Evolutionary conservation across 352 stramenopile genomes (phyloP), one percentile per base, ranked within the genome.

Genomic region (Chrysophaeum taylorii): DNA sequence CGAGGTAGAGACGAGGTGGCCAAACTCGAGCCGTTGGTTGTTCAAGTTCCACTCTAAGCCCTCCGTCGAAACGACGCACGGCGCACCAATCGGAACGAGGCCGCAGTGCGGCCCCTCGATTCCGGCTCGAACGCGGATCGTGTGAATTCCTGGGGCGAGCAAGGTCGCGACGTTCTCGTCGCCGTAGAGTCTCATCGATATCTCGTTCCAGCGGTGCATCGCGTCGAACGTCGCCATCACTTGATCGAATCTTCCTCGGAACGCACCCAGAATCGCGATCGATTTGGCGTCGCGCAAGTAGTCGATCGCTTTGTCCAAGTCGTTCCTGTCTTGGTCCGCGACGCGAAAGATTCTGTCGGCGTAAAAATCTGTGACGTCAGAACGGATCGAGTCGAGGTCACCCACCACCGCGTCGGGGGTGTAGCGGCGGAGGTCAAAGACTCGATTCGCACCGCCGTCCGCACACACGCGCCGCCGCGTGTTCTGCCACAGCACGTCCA

Each of bases 241-340:
- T 78, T 98, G 93, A 78, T 98, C 93, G 69, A 98, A 97, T 60
- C 93, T 87, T 0, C 92, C 93, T 67, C 93, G 92, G 82, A 97
- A 96, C 25, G 88, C 92, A 23, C 92, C 93, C 69, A 97, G 94
- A 54, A 95, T 85, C 78, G 94, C 73, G 68, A 96, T 84, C 75
- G 74, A 35, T 84, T 72, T 15, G 77, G 70, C 69, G 85, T 85
- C 18, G 25, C 23, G 66, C 23, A 42, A 81, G 45, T 88, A 62
- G 68, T 89, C 76, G 64, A 94, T 70, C 76, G 85, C 92, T 73
- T 93, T 93, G 80, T 97, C 90, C 57, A 98, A 84, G 81, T 98
- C 93, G 82, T 97, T 96, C 64, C 82, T 84, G 78, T 96, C 75
- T 79, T 97, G 92, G 71, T 89, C 83, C 25, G 82, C 68, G 72